phyloP scores from a whole-genome alignment of 2,329 filamentous ascomycete genomes.

The Fusarium torulosum region DNA sequence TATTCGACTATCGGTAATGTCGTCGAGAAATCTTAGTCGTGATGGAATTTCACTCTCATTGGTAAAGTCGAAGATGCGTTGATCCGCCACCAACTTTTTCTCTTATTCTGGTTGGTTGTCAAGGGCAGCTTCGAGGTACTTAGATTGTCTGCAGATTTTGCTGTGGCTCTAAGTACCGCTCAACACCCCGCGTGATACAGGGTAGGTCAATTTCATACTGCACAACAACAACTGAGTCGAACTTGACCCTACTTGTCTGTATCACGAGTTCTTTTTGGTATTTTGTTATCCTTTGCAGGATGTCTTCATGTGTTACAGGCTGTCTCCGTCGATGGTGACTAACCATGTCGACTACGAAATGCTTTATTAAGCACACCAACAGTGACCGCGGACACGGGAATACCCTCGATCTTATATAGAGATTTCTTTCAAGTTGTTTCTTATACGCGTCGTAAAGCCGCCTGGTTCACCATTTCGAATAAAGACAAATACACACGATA shows the following conservation, averaged over 20 bases:
- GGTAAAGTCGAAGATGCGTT: conserved; percentile 17
- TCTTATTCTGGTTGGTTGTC: conserved; percentile 19
- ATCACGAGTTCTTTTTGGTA: background rate
- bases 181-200: background rate
- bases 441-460: background rate
- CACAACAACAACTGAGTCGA: background rate
- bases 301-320: background rate
- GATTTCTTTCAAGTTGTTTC: background rate
- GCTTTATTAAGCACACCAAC: background rate
- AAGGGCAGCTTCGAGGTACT: background rate
- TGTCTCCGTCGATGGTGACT: background rate
- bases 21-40: background rate
- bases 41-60: conserved; percentile 14
- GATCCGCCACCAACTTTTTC: conserved; percentile 36
- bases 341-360: background rate
- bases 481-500: background rate
- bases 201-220: background rate
- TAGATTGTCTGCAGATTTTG: background rate
- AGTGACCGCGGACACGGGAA: background rate
- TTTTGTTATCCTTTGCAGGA: background rate
- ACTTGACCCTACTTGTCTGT: background rate
- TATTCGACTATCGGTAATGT: background rate
- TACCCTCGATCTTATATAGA: background rate
- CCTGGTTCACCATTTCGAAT: background rate
- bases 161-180: background rate